Evolutionary conservation across 2,329 filamentous ascomycete species (phyloP).

Genomic region (Xylariaceae sp.): DNA sequence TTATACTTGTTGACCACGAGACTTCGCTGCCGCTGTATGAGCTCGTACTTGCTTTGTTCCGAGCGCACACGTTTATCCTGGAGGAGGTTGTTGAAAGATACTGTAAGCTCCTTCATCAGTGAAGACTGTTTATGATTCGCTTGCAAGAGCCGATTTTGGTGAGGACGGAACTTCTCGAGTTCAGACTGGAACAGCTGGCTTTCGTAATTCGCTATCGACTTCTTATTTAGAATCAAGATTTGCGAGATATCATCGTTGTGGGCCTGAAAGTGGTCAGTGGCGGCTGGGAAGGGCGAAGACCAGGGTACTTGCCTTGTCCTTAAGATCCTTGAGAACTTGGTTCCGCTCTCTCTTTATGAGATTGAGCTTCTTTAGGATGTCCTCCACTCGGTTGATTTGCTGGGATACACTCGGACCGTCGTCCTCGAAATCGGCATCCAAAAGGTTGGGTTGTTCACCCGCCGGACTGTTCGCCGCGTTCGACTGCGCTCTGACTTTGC

Average conservation of each 20-base stretch:
- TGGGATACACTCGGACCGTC: constrained; percentile 73
- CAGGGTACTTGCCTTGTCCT: constrained; percentile 74
- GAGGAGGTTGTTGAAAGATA: constrained; percentile 75
- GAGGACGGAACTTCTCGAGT: constrained; percentile 91
- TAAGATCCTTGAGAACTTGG: constrained; percentile 91
- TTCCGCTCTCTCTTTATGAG: constrained; percentile 85
- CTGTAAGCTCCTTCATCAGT: constrained; percentile 89
- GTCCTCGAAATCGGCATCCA: constrained; percentile 91
- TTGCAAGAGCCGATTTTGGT: constrained; percentile 84
- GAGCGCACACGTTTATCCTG: constrained; percentile 90
- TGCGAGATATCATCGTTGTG: constrained; percentile 97
- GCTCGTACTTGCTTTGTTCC: constrained; percentile 93
- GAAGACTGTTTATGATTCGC: constrained; percentile 93
- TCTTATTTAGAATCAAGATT: constrained; percentile 95
- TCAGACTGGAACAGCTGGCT: constrained; percentile 89
- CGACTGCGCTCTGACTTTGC: constrained; percentile 62
- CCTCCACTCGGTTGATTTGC: constrained; percentile 83
- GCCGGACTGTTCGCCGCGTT: constrained; percentile 56
- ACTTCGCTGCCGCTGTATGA: constrained; percentile 73
- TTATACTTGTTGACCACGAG: constrained; percentile 81
- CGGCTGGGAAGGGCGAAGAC: not conserved
- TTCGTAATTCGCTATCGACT: constrained; percentile 87
- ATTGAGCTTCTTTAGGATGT: constrained; percentile 83
- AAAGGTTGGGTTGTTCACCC: constrained; percentile 62
- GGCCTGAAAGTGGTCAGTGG: constrained; percentile 47